These are phyloP conservation scores for Rhizopus microsporus DNA, from an alignment of 371 early-diverging fungal genomes.

Conservation along the genomic window DNA sequence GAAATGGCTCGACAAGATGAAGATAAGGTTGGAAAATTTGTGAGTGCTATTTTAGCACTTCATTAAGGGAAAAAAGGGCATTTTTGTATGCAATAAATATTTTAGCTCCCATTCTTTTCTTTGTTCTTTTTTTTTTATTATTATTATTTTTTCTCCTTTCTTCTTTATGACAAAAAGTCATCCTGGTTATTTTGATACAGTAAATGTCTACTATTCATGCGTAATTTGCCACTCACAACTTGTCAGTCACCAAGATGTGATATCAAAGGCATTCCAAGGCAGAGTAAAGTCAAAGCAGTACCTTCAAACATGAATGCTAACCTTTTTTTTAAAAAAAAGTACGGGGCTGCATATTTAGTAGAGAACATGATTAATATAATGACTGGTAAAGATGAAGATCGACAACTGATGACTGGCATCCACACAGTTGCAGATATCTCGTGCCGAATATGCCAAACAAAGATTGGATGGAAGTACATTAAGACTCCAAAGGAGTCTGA, in stretches of 20 bases:
- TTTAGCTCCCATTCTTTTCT: neutral
- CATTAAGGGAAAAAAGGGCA: conserved; percentile 5
- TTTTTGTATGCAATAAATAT: neutral
- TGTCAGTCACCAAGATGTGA: conserved; percentile 50
- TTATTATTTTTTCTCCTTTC: neutral
- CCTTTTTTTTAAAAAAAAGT: conserved; percentile 35
- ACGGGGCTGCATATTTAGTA: conserved; percentile 72
- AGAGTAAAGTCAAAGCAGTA: conserved; percentile 12
- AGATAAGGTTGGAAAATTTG: conserved; percentile 66
- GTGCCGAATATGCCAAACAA: conserved; percentile 63
- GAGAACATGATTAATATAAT: conserved; percentile 62
- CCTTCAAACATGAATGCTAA: neutral
- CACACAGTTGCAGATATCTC: conserved; percentile 79
- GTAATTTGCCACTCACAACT: conserved; percentile 65
- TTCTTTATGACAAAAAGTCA: conserved; percentile 23
- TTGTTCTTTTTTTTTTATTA: conserved; percentile 1
- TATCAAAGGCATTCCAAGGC: conserved; percentile 26
- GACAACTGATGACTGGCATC: conserved; percentile 77
- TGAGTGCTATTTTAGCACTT: conserved; percentile 47
- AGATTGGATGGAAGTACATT: conserved; percentile 66
- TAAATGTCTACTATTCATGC: conserved; percentile 54
- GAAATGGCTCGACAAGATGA: conserved; percentile 89
- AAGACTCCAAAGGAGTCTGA: conserved; percentile 66
- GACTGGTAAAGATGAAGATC: conserved; percentile 65
- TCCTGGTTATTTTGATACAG: conserved; percentile 39